Percentiles rank a stretch among this genome's conserved stretches.
Evolutionary conservation across 164 flowering plant species (phyloP).

Genomic region (Akebia trifoliata): DNA sequence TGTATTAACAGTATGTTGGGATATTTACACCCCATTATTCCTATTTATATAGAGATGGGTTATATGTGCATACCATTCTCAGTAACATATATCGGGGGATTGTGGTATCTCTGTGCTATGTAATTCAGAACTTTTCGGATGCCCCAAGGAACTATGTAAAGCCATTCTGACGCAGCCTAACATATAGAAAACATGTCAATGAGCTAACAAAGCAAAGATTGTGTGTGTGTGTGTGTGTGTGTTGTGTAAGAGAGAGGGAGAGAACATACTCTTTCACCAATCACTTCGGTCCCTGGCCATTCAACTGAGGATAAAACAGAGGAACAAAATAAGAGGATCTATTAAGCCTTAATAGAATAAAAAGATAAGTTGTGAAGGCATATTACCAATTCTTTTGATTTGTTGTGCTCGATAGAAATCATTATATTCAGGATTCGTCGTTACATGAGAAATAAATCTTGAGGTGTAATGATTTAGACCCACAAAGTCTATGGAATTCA

Average conservation of each 20-base stretch:
- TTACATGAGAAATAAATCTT: constrained; percentile 52
- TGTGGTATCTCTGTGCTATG: constrained; percentile 51
- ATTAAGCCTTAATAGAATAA: neutral
- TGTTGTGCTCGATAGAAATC: constrained; percentile 52
- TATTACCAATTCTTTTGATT: constrained; percentile 60
- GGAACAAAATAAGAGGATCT: constrained; percentile 5
- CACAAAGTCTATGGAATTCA: constrained; percentile 59
- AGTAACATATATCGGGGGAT: constrained; percentile 61
- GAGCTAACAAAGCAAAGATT: neutral
- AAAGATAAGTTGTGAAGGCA: constrained; percentile 1
- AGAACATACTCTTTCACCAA: constrained; percentile 66
- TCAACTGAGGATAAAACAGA: constrained; percentile 37
- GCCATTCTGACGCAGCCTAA: constrained; percentile 94
- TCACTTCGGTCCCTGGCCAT: constrained; percentile 56
- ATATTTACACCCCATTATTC: neutral
- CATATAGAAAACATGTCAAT: constrained; percentile 9
- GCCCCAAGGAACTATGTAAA: constrained; percentile 95
- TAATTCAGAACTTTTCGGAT: constrained; percentile 61
- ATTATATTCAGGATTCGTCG: constrained; percentile 32
- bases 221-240: constrained; percentile 8
- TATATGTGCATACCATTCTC: constrained; percentile 57
- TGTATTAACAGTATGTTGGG: neutral
- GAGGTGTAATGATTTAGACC: constrained; percentile 92
- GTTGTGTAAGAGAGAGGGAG: constrained; percentile 18
- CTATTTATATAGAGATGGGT: neutral